These are phyloP conservation scores for Xylariaceae sp. DNA, from an alignment of 2,329 filamentous ascomycete species.

Conservation along the genomic window DNA sequence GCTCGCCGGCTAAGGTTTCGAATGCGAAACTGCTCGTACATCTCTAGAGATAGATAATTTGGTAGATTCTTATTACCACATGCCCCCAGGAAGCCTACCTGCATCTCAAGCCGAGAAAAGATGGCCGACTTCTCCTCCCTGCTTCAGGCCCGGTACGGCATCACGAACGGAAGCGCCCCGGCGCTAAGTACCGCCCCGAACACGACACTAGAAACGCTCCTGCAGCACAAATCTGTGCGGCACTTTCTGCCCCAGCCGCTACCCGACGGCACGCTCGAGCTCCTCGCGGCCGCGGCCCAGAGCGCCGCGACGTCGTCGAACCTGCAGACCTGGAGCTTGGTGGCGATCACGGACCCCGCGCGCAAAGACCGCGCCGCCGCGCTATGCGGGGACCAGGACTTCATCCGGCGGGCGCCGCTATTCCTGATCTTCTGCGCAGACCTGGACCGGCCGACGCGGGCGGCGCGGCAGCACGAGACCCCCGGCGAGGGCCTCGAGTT, in stretches of 20 bases:
- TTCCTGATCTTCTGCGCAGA: slow-evolving; percentile 40
- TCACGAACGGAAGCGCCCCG: neutral
- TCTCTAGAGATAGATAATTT: too few species aligned
- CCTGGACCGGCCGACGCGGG: slow-evolving; percentile 33
- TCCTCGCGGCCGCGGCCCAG: slow-evolving; percentile 38
- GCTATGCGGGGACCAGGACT: slow-evolving; percentile 36
- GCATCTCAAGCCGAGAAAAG: neutral
- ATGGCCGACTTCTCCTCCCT: slow-evolving; percentile 25
- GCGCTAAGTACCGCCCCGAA: slow-evolving; percentile 3
- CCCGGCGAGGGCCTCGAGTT: slow-evolving; percentile 33
- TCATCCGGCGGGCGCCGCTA: slow-evolving; percentile 37
- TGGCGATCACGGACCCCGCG: slow-evolving; percentile 33
- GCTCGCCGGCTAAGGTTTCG: neutral
- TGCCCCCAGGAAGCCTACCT: neutral
- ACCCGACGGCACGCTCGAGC: slow-evolving; percentile 31
- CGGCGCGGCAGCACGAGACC: slow-evolving; percentile 26
- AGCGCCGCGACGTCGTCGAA: slow-evolving; percentile 41
- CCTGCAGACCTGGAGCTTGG: slow-evolving; percentile 39
- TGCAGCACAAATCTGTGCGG: slow-evolving; percentile 37
- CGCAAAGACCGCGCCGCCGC: slow-evolving; percentile 32
- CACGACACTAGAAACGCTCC: slow-evolving; percentile 30
- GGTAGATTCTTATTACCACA: neutral
- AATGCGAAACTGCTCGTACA: neutral
- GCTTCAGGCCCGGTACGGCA: slow-evolving; percentile 27
- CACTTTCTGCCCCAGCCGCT: slow-evolving; percentile 31